These are phyloP conservation scores for Linderina pennispora DNA, from an alignment of 192 early-diverging fungal genomes.

Conservation along the genomic window DNA sequence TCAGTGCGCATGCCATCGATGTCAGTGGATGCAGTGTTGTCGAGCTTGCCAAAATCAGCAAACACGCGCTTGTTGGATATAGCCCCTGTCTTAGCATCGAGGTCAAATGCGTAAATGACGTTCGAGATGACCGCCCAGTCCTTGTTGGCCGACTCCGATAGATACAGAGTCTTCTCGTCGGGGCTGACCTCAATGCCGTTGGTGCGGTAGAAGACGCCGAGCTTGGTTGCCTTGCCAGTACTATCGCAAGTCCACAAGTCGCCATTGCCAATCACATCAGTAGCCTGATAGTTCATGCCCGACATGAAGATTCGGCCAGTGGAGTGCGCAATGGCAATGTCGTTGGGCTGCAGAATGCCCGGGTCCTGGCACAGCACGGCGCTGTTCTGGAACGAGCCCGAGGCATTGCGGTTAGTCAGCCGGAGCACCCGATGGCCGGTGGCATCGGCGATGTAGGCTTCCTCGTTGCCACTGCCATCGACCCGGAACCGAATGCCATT, in stretches of 20 bases:
- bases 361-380: conserved; percentile 23
- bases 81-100: conserved; percentile 27
- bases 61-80: conserved; percentile 24
- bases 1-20: conserved; percentile 55
- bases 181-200: conserved; percentile 56
- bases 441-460: conserved; percentile 39
- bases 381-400: conserved; percentile 2
- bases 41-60: conserved; percentile 46
- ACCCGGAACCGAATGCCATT: conserved; percentile 46
- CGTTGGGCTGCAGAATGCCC: conserved; percentile 45
- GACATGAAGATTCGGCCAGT: conserved; percentile 33
- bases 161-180: conserved; percentile 48
- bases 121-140: conserved; percentile 38
- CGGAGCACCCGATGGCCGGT: conserved; percentile 34
- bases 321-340: conserved; percentile 42
- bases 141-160: conserved; percentile 48
- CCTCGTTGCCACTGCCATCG: conserved; percentile 14
- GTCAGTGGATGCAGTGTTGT: conserved; percentile 39
- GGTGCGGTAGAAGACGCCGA: conserved; percentile 44
- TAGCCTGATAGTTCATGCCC: conserved; percentile 36
- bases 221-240: conserved; percentile 24
- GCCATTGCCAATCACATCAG: conserved; percentile 34
- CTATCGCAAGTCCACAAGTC: conserved; percentile 49
- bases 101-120: conserved; percentile 41
- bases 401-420: conserved; percentile 11